Percentiles rank a stretch among this genome's conserved stretches.
Evolutionary conservation across 1,139 yeast genomes (phyloP).

Genomic region (Wickerhamiella pararugosa): DNA sequence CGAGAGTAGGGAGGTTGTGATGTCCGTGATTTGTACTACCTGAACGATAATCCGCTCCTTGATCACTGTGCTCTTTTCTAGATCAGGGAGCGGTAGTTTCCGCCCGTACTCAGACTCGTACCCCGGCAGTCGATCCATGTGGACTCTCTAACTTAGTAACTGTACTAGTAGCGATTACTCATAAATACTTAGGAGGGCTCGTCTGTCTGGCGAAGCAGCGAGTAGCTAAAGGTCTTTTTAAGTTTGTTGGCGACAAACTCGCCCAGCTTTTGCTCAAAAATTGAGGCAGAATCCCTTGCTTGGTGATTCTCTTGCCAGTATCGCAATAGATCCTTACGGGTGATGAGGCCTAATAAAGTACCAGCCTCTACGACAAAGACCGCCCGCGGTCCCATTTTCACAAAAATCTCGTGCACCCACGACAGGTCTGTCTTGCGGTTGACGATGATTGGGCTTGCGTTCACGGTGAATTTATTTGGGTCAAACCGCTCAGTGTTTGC

Average conservation of each 20-base stretch:
- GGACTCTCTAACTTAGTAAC: not conserved
- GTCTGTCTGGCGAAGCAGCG: no score
- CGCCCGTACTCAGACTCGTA: not conserved
- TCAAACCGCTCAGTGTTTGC: slow-evolving; percentile 1
- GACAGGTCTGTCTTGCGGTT: slow-evolving; percentile 42
- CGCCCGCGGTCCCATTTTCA: slow-evolving; percentile 66
- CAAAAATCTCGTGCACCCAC: slow-evolving; percentile 51
- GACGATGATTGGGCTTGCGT: slow-evolving; percentile 50
- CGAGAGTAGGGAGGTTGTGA: not conserved
- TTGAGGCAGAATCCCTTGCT: not conserved
- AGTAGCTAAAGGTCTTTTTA: not conserved
- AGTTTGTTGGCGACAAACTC: not conserved
- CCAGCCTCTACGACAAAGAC: slow-evolving; percentile 45
- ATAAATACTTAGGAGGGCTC: no score
- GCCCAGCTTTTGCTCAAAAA: not conserved
- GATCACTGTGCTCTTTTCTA: not conserved
- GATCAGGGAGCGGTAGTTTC: not conserved
- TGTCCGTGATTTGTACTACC: not conserved
- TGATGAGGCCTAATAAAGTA: slow-evolving; percentile 41
- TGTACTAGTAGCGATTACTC: not conserved
- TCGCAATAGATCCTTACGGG: slow-evolving; percentile 52
- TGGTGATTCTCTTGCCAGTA: slow-evolving; percentile 22
- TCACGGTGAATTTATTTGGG: slow-evolving; percentile 37
- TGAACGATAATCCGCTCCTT: not conserved
- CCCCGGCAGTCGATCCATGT: not conserved